Base-by-base conservation (phyloP, 176 grass and related monocot species). In the Aegilops speltoides region DNA sequence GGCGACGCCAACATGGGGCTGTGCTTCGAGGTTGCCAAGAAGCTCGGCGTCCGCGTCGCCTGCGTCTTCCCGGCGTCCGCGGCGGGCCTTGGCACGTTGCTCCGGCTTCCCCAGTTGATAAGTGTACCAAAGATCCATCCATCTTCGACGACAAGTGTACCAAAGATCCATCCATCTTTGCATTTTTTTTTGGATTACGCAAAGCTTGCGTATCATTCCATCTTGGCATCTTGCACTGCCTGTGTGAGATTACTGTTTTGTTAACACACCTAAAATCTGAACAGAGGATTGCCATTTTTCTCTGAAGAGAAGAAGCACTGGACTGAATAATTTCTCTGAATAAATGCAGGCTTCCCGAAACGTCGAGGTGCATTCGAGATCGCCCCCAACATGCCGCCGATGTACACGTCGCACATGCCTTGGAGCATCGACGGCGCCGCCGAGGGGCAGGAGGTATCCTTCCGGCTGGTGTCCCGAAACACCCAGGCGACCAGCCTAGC, bases 1-100 rank as follows among this genome's bases (percentile, higher is more conserved):
- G 87, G 22, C 57, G 89, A 91, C 88, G 17, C 78, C 15, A 88
- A 83, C 89, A 91, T 93, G 94, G 87, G 83, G 10, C 91, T 88
- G 75, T 82, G 91, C 68, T 87, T 96, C 54, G 26, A 67, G 25
- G 84, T 84, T 24, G 79, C 78, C 19, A 84, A 68, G 54, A 90
- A 77, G 73, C 45, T 86, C 73, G 91, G 85, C 40, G 66, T 96
- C 46, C 68, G 91, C 2, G 50, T 84, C 4, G 79, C 77, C 16
- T 65, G 52, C 2, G 79, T 96, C 76, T 93, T 85, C 82, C 85
- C 91, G 20, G 85, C 83, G 12, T 78, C 90, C 9, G 24, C 77
- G 4, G 82, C 82, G 25, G 45, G 84, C 81, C 43, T 86, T 48
- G 73, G 23, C 2, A 76, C 13, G 68, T 79, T 28, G 45, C 61